Evolutionary conservation across 2,329 filamentous ascomycete species (phyloP).

Genomic region (Apiospora arundinis): DNA sequence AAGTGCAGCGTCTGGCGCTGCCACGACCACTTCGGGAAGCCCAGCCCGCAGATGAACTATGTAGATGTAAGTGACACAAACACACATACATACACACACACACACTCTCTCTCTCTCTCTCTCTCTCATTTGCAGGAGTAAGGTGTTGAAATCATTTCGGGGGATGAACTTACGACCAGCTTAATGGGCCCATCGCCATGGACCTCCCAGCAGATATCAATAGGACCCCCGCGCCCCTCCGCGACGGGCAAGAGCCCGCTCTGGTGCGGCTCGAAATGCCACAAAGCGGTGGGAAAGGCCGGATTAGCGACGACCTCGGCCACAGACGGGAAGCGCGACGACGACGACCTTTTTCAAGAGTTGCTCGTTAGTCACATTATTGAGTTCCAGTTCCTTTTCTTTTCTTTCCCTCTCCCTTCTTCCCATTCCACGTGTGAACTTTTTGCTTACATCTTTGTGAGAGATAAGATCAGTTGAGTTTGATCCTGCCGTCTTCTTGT

Average conservation of each 20-base stretch:
- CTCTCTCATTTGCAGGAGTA: too few relatives aligned
- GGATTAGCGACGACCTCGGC: constrained; percentile 56
- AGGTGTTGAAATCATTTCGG: too few relatives aligned
- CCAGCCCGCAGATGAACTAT: constrained; percentile 83
- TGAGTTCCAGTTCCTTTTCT: background rate
- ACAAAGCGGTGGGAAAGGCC: constrained; percentile 70
- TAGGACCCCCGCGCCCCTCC: constrained; percentile 73
- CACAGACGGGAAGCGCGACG: constrained; percentile 32
- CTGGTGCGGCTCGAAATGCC: constrained; percentile 70
- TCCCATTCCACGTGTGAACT: background rate
- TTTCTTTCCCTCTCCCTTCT: background rate
- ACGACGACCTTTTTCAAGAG: background rate
- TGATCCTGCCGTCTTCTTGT: constrained; percentile 11
- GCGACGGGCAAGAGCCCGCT: constrained; percentile 70
- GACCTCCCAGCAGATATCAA: constrained; percentile 80
- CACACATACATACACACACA: too few relatives aligned
- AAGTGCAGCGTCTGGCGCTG: constrained; percentile 85
- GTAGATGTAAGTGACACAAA: constrained; percentile 17
- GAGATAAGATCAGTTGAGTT: constrained; percentile 1
- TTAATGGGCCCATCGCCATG: constrained; percentile 77
- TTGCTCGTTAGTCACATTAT: background rate
- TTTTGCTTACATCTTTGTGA: background rate
- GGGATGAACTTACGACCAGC: constrained; percentile 68
- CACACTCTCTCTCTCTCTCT: too few relatives aligned
- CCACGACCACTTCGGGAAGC: constrained; percentile 72